These are phyloP conservation scores for Saitoella complicata DNA, from an alignment of 805 yeast genomes.

Conservation along the genomic window DNA sequence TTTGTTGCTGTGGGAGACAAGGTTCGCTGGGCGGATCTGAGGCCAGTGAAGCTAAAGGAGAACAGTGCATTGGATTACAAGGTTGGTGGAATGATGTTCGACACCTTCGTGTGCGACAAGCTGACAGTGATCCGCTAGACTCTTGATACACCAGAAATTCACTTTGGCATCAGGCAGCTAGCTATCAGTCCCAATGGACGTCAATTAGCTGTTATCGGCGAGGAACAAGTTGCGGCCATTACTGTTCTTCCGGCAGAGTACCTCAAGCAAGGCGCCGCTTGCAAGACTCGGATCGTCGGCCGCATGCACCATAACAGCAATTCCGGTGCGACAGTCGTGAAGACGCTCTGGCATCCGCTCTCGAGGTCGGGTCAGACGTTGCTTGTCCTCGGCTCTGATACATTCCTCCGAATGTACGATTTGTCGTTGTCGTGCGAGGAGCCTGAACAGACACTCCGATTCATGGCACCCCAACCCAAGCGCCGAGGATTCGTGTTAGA, in stretches of 20 bases:
- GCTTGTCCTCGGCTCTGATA: neutral
- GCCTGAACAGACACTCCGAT: neutral
- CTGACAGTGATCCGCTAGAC: too few species aligned
- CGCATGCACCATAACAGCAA: too few species aligned
- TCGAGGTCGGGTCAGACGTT: neutral
- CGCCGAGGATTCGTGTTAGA: neutral
- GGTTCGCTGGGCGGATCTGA: neutral
- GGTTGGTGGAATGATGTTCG: too few species aligned
- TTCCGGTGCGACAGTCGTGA: too few species aligned
- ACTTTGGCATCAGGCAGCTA: neutral
- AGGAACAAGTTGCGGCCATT: neutral
- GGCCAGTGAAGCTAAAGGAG: neutral
- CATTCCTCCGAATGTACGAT: neutral
- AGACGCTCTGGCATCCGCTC: neutral
- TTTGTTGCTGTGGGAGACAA: slow-evolving; percentile 1
- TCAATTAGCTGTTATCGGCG: neutral
- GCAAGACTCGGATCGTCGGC: too few species aligned
- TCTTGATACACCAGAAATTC: neutral
- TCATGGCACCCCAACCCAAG: neutral
- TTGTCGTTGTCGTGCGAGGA: neutral
- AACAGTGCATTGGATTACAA: too few species aligned
- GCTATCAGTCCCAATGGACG: neutral
- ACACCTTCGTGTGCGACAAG: too few species aligned
- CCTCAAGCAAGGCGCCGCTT: neutral
- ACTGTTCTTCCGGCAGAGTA: neutral